phyloP scores from a whole-genome alignment of 306 rosid genomes.

The Geum urbanum region DNA sequence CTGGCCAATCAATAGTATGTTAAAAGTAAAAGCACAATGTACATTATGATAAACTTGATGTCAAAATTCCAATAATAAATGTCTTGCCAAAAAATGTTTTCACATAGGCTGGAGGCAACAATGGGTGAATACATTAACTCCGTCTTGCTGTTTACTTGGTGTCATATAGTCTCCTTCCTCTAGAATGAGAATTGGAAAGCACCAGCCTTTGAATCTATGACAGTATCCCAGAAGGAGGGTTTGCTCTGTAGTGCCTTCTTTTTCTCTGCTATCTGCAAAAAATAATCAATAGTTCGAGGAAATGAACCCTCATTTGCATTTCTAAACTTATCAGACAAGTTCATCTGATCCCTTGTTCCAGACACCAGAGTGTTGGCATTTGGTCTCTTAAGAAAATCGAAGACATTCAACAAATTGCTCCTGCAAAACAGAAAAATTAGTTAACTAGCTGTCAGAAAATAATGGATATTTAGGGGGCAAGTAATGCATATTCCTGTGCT shows the following conservation, averaged over 20 bases:
- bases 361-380: constrained; percentile 80
- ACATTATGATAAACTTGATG: not conserved
- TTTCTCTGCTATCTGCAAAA: constrained; percentile 55
- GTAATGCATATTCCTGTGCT: no score
- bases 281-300: constrained; percentile 63
- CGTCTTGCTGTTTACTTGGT: not conserved
- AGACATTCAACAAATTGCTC: constrained; percentile 75
- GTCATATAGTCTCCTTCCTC: not conserved
- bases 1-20: not conserved
- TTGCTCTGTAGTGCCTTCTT: constrained; percentile 48
- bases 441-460: not conserved
- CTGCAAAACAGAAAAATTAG: constrained; percentile 42
- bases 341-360: constrained; percentile 82
- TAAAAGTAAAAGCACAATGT: not conserved
- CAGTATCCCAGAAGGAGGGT: constrained; percentile 78
- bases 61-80: no score
- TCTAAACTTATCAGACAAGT: constrained; percentile 73
- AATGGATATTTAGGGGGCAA: no score
- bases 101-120: not conserved
- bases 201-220: constrained; percentile 57
- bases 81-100: constrained; percentile 8
- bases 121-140: not conserved
- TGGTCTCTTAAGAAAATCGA: constrained; percentile 81
- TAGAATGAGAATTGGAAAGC: constrained; percentile 89
- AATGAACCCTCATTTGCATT: constrained; percentile 63